Base-by-base conservation (phyloP, 2,329 filamentous ascomycete species). In the Hypoxylon sp. region DNA sequence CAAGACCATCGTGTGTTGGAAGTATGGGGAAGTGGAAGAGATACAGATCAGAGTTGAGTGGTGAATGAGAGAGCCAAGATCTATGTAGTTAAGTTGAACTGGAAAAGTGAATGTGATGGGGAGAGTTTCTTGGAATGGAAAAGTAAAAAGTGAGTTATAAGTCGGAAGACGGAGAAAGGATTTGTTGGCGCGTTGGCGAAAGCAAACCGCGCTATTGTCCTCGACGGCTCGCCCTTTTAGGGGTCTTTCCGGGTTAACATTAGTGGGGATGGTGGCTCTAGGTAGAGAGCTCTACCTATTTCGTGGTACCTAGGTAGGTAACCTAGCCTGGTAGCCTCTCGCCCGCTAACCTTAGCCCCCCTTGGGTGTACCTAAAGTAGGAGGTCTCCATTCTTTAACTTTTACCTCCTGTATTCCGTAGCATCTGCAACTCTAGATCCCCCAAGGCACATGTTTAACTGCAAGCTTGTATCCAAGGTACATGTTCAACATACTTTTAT, bases 181-280 rank as follows among this genome's bases (percentile, higher is more conserved):
- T 52, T 56, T 52, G 32, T 54, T 50, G n/a, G 28, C 30, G 24
- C 11, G 15, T 37, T 28, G 19, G 26, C 15, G 41, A 50, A 49
- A 51, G 28, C 20, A 53, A 57, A 50, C 63, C 59, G 41, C 37
- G 56, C 56, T 66, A 62, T 65, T 65, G 55, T 62, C 15, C 30
- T 62, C 55, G 63, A 53, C 24, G 55, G 59, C 47, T 62, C 51
- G 37, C 43, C 28, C 47, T 62, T 65, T 49, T 59, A 59, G 52
- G 59, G 50, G 54, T 54, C 49, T 59, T 56, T 46, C 26, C 20
- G 20, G 54, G 32, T 39, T 19, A 41, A 20, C 46, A 48, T 65
- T 51, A 53, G 54, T 59, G 58, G 62, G 53, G 62, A 53, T 37
- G 11, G n/a, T 46, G 17, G 30, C 20, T 19, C 39, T 56, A 56